A percentile compares a stretch with the other conserved stretches of the same genome.
Conservation (phyloP, 495 filamentous ascomycete species). For the Aspergillus funiculosus region DNA sequence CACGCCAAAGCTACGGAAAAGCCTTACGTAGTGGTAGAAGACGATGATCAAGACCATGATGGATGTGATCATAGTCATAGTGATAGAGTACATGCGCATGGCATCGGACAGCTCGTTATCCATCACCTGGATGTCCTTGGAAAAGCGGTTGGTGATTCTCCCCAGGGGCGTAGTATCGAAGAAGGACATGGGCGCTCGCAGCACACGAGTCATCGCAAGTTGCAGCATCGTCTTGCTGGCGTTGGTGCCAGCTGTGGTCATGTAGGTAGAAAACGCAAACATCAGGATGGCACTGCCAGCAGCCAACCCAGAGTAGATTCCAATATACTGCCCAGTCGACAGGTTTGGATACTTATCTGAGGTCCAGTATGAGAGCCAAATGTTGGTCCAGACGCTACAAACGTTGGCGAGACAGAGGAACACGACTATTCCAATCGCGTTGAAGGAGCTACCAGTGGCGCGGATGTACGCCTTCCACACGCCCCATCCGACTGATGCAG, state of each 20-base stretch:
- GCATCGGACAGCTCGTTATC: conserved; percentile 88
- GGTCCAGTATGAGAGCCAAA: conserved; percentile 95
- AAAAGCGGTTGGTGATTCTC: conserved; percentile 96
- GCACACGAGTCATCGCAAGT: conserved; percentile 69
- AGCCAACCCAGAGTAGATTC: conserved; percentile 76
- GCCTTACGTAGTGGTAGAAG: conserved; percentile 73
- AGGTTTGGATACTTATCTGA: conserved; percentile 53
- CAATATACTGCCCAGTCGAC: conserved; percentile 69
- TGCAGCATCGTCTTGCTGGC: conserved; percentile 79
- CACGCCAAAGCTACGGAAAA: background rate
- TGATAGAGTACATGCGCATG: conserved; percentile 90
- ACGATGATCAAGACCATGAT: conserved; percentile 85
- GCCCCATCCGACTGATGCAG: conserved; percentile 73
- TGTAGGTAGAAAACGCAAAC: conserved; percentile 69
- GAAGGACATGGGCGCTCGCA: conserved; percentile 93
- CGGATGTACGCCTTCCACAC: conserved; percentile 76
- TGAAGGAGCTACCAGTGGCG: conserved; percentile 72
- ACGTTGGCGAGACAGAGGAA: conserved; percentile 68
- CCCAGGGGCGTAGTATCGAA: conserved; percentile 96
- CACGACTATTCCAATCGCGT: conserved; percentile 57
- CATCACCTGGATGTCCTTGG: conserved; percentile 91
- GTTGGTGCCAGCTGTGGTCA: conserved; percentile 57
- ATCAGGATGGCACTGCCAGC: conserved; percentile 67
- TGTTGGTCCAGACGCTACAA: conserved; percentile 74
- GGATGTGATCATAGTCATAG: conserved; percentile 67